phyloP scores from a whole-genome alignment of 495 filamentous ascomycete species.

The Aspergillus campestris region DNA sequence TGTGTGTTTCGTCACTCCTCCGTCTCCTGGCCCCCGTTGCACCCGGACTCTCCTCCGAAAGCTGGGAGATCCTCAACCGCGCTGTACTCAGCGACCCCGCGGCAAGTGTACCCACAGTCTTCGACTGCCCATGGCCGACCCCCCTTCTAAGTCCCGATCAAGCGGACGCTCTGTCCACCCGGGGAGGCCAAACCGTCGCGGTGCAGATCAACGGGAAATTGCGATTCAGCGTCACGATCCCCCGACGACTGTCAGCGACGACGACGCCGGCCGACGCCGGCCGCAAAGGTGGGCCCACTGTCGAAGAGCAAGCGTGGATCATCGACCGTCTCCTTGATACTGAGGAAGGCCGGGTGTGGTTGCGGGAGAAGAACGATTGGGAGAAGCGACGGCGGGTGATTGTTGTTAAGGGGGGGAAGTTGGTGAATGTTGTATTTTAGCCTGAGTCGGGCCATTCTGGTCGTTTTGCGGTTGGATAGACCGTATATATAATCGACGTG shows the following conservation, averaged over 20 bases:
- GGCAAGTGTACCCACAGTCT: slow-evolving; percentile 25
- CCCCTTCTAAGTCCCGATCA: slow-evolving; percentile 29
- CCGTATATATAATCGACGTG: background rate
- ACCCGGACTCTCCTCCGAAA: slow-evolving; percentile 71
- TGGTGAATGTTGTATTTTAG: slow-evolving; percentile 44
- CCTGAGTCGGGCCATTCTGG: background rate
- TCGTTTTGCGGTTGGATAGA: background rate
- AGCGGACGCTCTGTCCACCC: slow-evolving; percentile 39
- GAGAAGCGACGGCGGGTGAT: slow-evolving; percentile 36
- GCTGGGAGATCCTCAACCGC: slow-evolving; percentile 56
- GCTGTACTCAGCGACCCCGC: slow-evolving; percentile 10
- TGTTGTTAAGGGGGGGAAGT: slow-evolving; percentile 39
- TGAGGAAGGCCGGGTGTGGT: slow-evolving; percentile 37
- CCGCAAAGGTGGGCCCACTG: slow-evolving; percentile 6
- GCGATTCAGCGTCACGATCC: slow-evolving; percentile 54
- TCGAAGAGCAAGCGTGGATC: slow-evolving; percentile 47
- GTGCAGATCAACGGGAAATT: slow-evolving; percentile 73
- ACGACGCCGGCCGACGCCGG: slow-evolving; percentile 5
- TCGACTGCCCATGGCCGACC: slow-evolving; percentile 45
- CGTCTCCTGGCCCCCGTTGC: slow-evolving; percentile 69
- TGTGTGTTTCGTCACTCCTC: slow-evolving; percentile 44
- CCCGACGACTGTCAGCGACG: slow-evolving; percentile 17
- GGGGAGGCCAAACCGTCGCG: slow-evolving; percentile 43
- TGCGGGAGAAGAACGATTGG: slow-evolving; percentile 41
- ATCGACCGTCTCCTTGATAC: slow-evolving; percentile 41